A percentile compares a stretch with the other conserved stretches of the same genome.
Evolutionary conservation across 352 stramenopile species (phyloP).

Genomic region (Globisporangium barbulae): DNA sequence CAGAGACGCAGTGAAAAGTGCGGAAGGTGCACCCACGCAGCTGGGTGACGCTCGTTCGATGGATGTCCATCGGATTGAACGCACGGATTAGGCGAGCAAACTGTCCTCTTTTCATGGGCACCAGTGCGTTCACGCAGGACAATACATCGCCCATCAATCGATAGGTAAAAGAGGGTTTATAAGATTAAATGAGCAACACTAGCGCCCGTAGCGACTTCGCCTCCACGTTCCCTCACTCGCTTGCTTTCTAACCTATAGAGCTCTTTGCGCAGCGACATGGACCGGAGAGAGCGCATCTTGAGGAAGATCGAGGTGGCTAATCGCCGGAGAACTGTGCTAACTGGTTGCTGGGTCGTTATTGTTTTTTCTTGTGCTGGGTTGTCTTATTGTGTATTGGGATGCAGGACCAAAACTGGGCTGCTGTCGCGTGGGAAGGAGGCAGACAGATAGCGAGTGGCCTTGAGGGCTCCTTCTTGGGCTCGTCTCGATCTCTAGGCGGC

Average conservation of each 20-base stretch:
- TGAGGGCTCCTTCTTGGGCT: neutral
- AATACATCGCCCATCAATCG: too few relatives aligned
- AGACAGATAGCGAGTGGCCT: neutral
- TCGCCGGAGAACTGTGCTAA: neutral
- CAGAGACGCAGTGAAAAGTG: too few relatives aligned
- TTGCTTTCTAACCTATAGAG: neutral
- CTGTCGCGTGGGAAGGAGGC: neutral
- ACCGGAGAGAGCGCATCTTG: neutral
- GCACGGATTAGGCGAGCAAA: too few relatives aligned
- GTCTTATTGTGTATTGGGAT: neutral
- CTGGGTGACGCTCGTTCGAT: too few relatives aligned
- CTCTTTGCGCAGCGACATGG: neutral
- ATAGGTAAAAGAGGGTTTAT: neutral
- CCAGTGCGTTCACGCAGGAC: too few relatives aligned
- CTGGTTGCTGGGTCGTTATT: neutral
- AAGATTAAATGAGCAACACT: neutral
- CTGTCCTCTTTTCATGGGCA: too few relatives aligned
- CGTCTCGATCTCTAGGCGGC: neutral
- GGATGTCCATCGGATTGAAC: too few relatives aligned
- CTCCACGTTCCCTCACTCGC: neutral
- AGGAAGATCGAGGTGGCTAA: neutral
- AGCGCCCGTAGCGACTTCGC: neutral
- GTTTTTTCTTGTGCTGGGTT: neutral
- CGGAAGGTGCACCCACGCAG: too few relatives aligned
- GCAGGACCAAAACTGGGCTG: slow-evolving; percentile 3